Evolutionary conservation across 148 eudicot genomes (phyloP).

Genomic region (Bassia scoparia): DNA sequence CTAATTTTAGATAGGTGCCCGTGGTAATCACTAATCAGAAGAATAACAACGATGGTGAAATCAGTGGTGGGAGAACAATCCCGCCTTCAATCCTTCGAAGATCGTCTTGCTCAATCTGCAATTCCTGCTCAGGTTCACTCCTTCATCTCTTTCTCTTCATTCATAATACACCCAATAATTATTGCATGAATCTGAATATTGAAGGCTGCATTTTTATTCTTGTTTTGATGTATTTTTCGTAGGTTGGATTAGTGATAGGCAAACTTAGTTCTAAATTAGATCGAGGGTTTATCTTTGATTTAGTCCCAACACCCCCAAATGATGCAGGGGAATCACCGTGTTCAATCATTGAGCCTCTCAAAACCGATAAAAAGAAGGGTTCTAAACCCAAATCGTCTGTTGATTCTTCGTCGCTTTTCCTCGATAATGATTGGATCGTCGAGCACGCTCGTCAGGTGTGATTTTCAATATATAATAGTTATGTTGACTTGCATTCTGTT

Average conservation of each 20-base stretch:
- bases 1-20: too few species aligned
- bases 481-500: background rate
- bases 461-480: background rate
- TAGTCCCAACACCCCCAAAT: slow-evolving; percentile 71
- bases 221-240: background rate
- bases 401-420: slow-evolving; percentile 46
- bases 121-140: slow-evolving; percentile 47
- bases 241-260: slow-evolving; percentile 87
- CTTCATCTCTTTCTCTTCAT: background rate
- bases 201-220: too few species aligned
- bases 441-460: slow-evolving; percentile 95
- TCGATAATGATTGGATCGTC: slow-evolving; percentile 81
- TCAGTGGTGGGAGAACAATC: slow-evolving; percentile 79
- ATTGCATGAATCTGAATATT: background rate
- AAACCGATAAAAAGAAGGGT: slow-evolving; percentile 54
- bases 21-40: too few species aligned
- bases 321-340: slow-evolving; percentile 80
- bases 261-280: slow-evolving; percentile 60
- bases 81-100: slow-evolving; percentile 56
- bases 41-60: slow-evolving; percentile 58
- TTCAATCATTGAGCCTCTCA: slow-evolving; percentile 37
- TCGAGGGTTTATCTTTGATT: slow-evolving; percentile 69
- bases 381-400: slow-evolving; percentile 40
- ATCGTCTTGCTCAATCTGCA: slow-evolving; percentile 55
- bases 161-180: background rate